A percentile compares a stretch with the other conserved stretches of the same genome.
phyloP scores from a whole-genome alignment of 1,284 basidiomycete genomes.

The Cryptococcus sp. region DNA sequence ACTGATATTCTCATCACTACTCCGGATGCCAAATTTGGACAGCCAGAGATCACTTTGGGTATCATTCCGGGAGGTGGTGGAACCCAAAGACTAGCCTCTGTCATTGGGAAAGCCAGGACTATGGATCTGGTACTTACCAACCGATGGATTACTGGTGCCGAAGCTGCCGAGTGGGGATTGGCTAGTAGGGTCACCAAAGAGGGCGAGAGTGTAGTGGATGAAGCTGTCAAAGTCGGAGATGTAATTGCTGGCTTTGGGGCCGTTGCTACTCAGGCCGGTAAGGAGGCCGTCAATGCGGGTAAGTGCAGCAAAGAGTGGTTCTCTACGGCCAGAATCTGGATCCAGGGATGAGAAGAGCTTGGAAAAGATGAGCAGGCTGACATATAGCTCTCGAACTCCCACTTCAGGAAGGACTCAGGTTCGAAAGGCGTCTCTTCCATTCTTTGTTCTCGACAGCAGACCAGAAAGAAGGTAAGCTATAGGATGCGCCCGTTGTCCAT shows the following conservation, averaged over 20 bases:
- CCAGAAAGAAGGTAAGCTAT: constrained; percentile 83
- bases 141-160: constrained; percentile 69
- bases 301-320: constrained; percentile 41
- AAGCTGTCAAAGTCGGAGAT: constrained; percentile 78
- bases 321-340: background rate
- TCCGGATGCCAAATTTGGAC: constrained; percentile 87
- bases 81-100: constrained; percentile 65
- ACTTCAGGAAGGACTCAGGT: constrained; percentile 75
- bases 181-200: constrained; percentile 75
- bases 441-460: constrained; percentile 89
- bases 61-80: constrained; percentile 70
- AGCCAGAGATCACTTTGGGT: constrained; percentile 96
- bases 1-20: constrained; percentile 95
- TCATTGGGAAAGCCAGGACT: constrained; percentile 87
- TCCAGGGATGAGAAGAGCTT: background rate
- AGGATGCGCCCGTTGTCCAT: background rate
- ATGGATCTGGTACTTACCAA: constrained; percentile 97
- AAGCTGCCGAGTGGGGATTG: constrained; percentile 82
- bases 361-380: background rate
- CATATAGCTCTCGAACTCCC: constrained; percentile 75
- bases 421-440: constrained; percentile 90
- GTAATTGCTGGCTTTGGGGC: constrained; percentile 79
- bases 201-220: constrained; percentile 76
- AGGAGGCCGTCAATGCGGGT: constrained; percentile 93
- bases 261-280: constrained; percentile 82